Evolutionary conservation across 768 basidiomycete species (phyloP).

Genomic region (Mycena maculata): DNA sequence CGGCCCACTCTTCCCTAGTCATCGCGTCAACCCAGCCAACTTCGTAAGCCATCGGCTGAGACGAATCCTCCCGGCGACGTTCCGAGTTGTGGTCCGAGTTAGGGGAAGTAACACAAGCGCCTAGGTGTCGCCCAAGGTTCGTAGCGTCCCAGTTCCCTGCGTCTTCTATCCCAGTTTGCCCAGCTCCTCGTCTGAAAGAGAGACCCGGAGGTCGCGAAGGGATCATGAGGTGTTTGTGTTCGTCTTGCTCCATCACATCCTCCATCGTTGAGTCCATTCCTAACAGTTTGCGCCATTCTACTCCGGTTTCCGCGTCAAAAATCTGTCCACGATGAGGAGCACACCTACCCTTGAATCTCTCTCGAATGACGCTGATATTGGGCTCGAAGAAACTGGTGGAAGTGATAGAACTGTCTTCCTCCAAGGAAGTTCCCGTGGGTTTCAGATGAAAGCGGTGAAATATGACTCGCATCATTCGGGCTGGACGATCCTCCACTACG

Average conservation of each 20-base stretch:
- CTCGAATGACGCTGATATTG: not conserved
- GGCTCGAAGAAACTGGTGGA: not conserved
- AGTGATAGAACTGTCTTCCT: not conserved
- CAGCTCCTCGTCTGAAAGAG: too few species aligned
- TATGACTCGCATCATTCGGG: not conserved
- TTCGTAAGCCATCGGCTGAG: not conserved
- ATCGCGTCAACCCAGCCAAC: not conserved
- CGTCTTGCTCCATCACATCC: too few species aligned
- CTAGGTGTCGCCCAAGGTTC: not conserved
- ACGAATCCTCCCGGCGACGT: not conserved
- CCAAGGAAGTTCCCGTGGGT: not conserved
- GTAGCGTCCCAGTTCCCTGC: not conserved
- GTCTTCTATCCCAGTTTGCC: not conserved
- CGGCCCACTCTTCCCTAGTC: not conserved
- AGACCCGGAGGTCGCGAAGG: too few species aligned
- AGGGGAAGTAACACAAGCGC: not conserved
- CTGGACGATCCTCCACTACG: not conserved
- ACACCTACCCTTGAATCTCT: not conserved
- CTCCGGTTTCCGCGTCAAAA: not conserved
- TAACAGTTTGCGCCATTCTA: not conserved
- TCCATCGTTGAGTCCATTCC: not conserved
- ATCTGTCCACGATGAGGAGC: not conserved
- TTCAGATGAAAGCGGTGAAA: not conserved
- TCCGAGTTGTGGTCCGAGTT: constrained; percentile 17
- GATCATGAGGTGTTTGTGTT: too few species aligned